phyloP scores from a whole-genome alignment of 1,284 basidiomycete species.

The Ustilago vetiveriae region DNA sequence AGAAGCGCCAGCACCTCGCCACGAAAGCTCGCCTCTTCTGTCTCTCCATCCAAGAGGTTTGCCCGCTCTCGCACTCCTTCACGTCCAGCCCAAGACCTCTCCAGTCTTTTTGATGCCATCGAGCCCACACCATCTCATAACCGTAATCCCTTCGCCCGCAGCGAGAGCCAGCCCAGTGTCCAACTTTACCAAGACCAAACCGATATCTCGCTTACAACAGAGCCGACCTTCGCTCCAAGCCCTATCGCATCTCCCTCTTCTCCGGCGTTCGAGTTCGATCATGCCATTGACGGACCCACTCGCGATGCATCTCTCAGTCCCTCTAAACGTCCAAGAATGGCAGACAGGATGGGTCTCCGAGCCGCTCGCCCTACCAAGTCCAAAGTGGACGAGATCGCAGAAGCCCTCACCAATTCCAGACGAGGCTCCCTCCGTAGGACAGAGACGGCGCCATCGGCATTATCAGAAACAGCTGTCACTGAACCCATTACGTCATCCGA shows the following conservation, averaged over 20 bases:
- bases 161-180: conserved; percentile 32
- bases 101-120: conserved; percentile 41
- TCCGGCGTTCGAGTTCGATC: background rate
- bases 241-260: conserved; percentile 24
- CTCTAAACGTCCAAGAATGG: conserved; percentile 34
- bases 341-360: conserved; percentile 42
- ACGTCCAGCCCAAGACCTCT: conserved; percentile 37
- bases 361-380: conserved; percentile 13
- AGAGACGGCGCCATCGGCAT: conserved; percentile 32
- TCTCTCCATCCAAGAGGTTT: conserved; percentile 25
- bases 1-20: conserved; percentile 40
- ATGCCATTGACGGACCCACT: conserved; percentile 4
- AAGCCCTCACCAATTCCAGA: conserved; percentile 10
- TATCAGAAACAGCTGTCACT: background rate
- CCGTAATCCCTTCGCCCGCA: conserved; percentile 31
- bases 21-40: conserved; percentile 11
- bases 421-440: conserved; percentile 28
- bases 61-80: conserved; percentile 35
- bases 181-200: conserved; percentile 8
- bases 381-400: conserved; percentile 15
- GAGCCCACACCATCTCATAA: conserved; percentile 18
- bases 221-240: conserved; percentile 9
- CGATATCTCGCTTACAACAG: background rate
- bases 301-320: conserved; percentile 27
- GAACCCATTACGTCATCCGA: conserved; percentile 1